Base-by-base conservation (phyloP, 2,329 filamentous ascomycete species). In the Paraconiothyrium sp. region DNA sequence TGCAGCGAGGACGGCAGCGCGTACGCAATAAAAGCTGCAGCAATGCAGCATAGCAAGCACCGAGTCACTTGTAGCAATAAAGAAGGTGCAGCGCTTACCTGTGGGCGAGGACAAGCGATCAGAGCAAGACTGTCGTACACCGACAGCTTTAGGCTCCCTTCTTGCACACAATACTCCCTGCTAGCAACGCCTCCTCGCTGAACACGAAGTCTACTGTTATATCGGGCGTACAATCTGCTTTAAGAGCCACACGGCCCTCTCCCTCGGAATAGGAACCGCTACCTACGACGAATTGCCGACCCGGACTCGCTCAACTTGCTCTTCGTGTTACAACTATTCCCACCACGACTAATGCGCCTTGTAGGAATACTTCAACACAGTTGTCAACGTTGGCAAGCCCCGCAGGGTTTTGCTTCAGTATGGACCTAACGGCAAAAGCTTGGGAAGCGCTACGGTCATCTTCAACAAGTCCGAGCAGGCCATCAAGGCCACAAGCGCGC, bases 331-430 rank as follows among this genome's bases (percentile, higher is more conserved):
- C 74, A 71, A 75, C 74, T 68, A 55, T 63, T 72, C 62, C 63
- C 55, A 74, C 70, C 71, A 72, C 82, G 75, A 92, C 91, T 93
- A 88, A 93, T 89, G 81, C 83, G 79, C 75, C 76, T 81, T 84
- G 84, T 93, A 99, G 95, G 95, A 99, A 84, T 99, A 98, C 82
- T 98, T 99, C 81, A 83, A 86, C 76, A 90, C 92, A 77, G 91
- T 92, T 73, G 89, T 97, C 80, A 93, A 93, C 70, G 90, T 97
- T 79, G 94, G 94, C 71, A 88, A 91, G 67, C 92, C 98, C 82
- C 97, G 96, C 87, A 91, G 88, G 81, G 92, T 96, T 67, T 90
- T 95, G 72, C 85, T 99, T 73, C 93, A 92, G 55, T 99, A 99
- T 82, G 95, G 94, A 74, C 92, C 94, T 67, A 93, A 92, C 77